Percentiles rank a stretch among this genome's conserved stretches.
These are phyloP conservation scores for Cornus suecica DNA, from an alignment of 148 eudicot genomes.

Conservation along the genomic window DNA sequence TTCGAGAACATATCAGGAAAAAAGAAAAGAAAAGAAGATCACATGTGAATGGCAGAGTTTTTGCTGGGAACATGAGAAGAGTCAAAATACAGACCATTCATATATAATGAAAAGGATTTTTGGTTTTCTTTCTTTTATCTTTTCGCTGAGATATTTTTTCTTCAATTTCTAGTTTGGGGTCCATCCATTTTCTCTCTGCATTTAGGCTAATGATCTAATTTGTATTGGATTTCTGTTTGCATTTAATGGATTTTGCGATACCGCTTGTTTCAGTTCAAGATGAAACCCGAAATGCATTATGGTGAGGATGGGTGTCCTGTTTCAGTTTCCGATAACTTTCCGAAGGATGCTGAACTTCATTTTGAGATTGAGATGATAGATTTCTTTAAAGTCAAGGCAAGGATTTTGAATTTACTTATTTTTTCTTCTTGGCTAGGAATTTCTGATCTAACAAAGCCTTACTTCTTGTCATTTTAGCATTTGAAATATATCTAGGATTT, in stretches of 20 bases:
- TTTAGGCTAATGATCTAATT: neutral
- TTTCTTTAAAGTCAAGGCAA: slow-evolving; percentile 87
- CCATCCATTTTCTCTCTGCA: neutral
- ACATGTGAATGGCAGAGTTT: slow-evolving; percentile 2
- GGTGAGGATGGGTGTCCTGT: slow-evolving; percentile 92
- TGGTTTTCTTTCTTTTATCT: neutral
- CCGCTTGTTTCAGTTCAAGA: slow-evolving; percentile 63
- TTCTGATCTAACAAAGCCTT: neutral
- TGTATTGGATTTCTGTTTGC: neutral
- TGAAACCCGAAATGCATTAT: slow-evolving; percentile 94
- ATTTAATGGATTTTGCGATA: slow-evolving; percentile 8
- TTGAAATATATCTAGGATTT: neutral
- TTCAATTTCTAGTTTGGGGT: neutral
- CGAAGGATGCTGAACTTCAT: slow-evolving; percentile 85
- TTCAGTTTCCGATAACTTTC: slow-evolving; percentile 69
- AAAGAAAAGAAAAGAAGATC: neutral
- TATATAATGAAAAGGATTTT: neutral
- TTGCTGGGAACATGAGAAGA: too few relatives aligned
- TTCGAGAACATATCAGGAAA: neutral
- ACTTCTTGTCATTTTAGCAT: neutral
- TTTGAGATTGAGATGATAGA: slow-evolving; percentile 93
- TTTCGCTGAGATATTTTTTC: neutral
- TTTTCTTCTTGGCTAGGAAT: neutral
- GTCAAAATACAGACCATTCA: neutral
- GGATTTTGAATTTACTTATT: slow-evolving; percentile 13